Conservation (phyloP, 1,284 basidiomycete species). For the Polyporus tsugae region DNA sequence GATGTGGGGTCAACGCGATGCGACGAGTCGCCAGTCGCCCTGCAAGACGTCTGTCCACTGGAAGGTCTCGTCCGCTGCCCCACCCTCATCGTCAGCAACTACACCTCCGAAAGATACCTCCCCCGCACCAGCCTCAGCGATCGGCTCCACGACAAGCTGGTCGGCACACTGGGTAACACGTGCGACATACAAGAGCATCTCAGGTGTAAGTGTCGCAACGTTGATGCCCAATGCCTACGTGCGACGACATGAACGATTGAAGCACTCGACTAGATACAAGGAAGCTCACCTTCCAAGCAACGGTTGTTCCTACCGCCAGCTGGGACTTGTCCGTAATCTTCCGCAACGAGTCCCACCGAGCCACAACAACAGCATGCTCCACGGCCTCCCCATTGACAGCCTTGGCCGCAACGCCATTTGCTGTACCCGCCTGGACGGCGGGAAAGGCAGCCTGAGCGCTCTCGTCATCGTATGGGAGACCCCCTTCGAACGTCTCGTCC, state of each 20-base stretch:
- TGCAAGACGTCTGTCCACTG: slow-evolving; percentile 38
- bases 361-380: slow-evolving; percentile 52
- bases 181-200: slow-evolving; percentile 55
- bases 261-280: background rate
- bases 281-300: slow-evolving; percentile 63
- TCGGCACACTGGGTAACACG: slow-evolving; percentile 42
- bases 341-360: slow-evolving; percentile 48
- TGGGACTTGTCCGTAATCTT: slow-evolving; percentile 44
- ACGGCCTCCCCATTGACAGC: slow-evolving; percentile 26
- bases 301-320: slow-evolving; percentile 45
- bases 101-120: slow-evolving; percentile 37
- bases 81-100: slow-evolving; percentile 30
- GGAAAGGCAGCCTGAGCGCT: slow-evolving; percentile 3
- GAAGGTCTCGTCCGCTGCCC: slow-evolving; percentile 35
- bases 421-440: background rate
- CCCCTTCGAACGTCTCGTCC: slow-evolving; percentile 29
- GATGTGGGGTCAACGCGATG: background rate
- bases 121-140: slow-evolving; percentile 27
- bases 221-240: slow-evolving; percentile 60
- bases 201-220: slow-evolving; percentile 60
- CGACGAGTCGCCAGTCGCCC: slow-evolving; percentile 40
- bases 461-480: slow-evolving; percentile 37
- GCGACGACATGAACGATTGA: background rate
- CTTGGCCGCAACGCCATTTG: background rate
- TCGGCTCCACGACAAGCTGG: slow-evolving; percentile 41